Conservation (phyloP, 2,329 filamentous ascomycete genomes). For the Xylaria multiplex region DNA sequence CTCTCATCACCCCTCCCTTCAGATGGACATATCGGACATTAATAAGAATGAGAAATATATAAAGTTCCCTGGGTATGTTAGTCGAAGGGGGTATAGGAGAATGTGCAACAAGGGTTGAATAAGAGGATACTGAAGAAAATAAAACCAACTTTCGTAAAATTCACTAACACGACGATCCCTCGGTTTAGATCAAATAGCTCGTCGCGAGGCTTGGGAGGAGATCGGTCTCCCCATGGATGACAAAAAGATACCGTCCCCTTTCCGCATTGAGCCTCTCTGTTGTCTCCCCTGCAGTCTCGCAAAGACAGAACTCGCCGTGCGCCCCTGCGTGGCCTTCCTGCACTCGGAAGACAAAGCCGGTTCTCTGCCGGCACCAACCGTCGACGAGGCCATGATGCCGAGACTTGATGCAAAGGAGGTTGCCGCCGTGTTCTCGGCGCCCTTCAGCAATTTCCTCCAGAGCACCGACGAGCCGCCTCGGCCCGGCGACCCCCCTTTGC, state of each 20-base stretch:
- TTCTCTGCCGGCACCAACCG: slow-evolving; percentile 53
- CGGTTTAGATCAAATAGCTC: slow-evolving; percentile 76
- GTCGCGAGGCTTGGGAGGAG: slow-evolving; percentile 91
- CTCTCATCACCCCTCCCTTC: background rate
- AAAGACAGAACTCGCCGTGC: slow-evolving; percentile 77
- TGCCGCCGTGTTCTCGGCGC: slow-evolving; percentile 90
- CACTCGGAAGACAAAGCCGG: slow-evolving; percentile 63
- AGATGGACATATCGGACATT: background rate
- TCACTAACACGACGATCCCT: slow-evolving; percentile 1
- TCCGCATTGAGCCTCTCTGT: slow-evolving; percentile 88
- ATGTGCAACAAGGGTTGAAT: background rate
- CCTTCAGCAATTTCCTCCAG: slow-evolving; percentile 83
- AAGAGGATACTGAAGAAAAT: background rate
- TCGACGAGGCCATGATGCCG: slow-evolving; percentile 79
- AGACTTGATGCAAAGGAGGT: slow-evolving; percentile 89
- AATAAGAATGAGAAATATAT: background rate
- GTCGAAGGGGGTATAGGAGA: background rate
- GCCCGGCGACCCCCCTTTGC: slow-evolving; percentile 51
- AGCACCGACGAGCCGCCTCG: slow-evolving; percentile 63
- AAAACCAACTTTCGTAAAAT: background rate
- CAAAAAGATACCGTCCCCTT: slow-evolving; percentile 75
- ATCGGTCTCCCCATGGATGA: slow-evolving; percentile 85
- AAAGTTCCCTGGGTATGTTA: too few species aligned
- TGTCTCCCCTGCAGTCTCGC: slow-evolving; percentile 81
- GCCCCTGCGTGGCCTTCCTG: slow-evolving; percentile 81